Evolutionary conservation across 257 asterid species (phyloP).

Genomic region (Ligustrum vulgare): DNA sequence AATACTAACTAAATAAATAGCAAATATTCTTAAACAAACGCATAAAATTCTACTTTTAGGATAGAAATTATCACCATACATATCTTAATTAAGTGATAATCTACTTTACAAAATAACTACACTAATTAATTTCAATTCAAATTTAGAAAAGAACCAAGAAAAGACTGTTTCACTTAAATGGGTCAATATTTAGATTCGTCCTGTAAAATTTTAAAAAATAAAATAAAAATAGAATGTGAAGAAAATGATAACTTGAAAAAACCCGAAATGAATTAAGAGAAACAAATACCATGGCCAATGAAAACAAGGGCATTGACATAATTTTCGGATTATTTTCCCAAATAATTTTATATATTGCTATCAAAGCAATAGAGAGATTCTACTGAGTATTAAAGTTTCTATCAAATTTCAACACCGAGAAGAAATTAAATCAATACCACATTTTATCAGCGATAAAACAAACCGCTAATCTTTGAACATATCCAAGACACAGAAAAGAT

Average conservation of each 20-base stretch:
- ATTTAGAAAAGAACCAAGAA: not conserved
- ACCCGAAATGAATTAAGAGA: not conserved
- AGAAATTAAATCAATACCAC: slow-evolving; percentile 9
- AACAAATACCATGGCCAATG: not conserved
- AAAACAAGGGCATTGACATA: not conserved
- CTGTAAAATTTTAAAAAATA: not conserved
- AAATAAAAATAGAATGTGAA: not conserved
- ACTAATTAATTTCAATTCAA: not conserved
- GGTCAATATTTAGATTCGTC: not conserved
- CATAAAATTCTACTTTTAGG: too few relatives aligned
- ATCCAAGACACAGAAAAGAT: not conserved
- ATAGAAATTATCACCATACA: too few relatives aligned
- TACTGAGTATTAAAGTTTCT: slow-evolving; percentile 21
- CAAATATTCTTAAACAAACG: too few relatives aligned
- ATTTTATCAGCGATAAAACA: not conserved
- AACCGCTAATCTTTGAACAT: slow-evolving; percentile 14
- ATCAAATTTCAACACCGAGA: slow-evolving; percentile 19
- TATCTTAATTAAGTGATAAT: not conserved
- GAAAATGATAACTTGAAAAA: not conserved
- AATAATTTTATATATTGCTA: not conserved
- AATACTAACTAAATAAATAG: too few relatives aligned
- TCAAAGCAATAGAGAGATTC: slow-evolving; percentile 15
- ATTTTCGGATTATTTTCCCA: not conserved
- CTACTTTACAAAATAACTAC: not conserved
- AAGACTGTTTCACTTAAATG: not conserved